These are phyloP conservation scores for Phytophthora pisi DNA, from an alignment of 352 stramenopile genomes.

Conservation along the genomic window DNA sequence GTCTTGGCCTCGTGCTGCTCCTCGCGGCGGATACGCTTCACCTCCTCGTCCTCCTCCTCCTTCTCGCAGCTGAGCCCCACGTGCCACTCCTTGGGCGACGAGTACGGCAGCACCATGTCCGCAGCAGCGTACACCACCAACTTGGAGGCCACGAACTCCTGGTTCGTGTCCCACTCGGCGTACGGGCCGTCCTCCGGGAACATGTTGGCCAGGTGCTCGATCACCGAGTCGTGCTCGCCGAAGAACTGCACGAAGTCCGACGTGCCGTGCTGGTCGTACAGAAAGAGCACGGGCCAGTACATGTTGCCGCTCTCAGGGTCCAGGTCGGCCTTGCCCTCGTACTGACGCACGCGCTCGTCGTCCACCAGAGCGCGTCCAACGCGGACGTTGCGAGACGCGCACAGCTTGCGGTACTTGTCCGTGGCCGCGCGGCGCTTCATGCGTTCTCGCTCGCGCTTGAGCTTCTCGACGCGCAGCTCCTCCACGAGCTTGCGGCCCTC, in stretches of 20 bases:
- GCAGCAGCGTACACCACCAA: conserved; percentile 78
- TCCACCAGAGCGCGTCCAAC: conserved; percentile 79
- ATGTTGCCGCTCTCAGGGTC: conserved; percentile 65
- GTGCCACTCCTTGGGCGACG: conserved; percentile 72
- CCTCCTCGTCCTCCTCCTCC: conserved; percentile 74
- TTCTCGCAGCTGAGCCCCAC: conserved; percentile 74
- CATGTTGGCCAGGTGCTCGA: conserved; percentile 90
- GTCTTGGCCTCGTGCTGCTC: conserved; percentile 80
- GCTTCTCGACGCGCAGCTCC: conserved; percentile 62
- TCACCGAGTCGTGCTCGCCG: conserved; percentile 78
- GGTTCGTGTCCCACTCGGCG: conserved; percentile 75
- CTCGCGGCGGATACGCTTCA: conserved; percentile 61
- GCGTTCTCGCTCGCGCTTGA: conserved; percentile 69
- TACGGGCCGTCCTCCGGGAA: conserved; percentile 88
- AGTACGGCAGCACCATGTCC: conserved; percentile 76
- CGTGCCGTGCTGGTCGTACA: conserved; percentile 87
- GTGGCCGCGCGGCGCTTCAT: conserved; percentile 72
- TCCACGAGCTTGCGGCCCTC: conserved; percentile 67
- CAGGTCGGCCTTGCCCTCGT: conserved; percentile 81
- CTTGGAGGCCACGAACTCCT: conserved; percentile 78
- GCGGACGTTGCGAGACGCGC: conserved; percentile 58
- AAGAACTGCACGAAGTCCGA: conserved; percentile 87
- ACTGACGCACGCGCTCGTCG: conserved; percentile 82
- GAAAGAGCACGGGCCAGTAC: conserved; percentile 83
- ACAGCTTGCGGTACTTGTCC: conserved; percentile 84